A percentile compares a stretch with the other conserved stretches of the same genome.
Conservation (phyloP, 192 early-diverging fungal genomes). For the Gryganskiella cystojenkinii region DNA sequence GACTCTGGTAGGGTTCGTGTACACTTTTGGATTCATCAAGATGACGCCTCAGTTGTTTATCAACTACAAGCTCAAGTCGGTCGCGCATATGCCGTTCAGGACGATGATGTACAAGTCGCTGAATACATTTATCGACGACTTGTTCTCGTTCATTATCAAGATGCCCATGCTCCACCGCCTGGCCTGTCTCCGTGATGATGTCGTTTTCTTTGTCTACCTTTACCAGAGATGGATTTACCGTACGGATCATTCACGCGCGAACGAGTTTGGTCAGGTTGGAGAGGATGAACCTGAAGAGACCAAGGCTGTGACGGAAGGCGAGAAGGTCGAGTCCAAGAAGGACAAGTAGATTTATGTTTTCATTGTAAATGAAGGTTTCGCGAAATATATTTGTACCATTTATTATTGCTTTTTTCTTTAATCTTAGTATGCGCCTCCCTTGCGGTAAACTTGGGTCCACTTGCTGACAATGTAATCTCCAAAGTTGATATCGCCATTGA, state of each 20-base stretch:
- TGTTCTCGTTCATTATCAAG: conserved; percentile 95
- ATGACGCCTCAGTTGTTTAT: conserved; percentile 93
- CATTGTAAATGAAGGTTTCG: neutral
- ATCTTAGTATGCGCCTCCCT: conserved; percentile 28
- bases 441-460: conserved; percentile 51
- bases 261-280: conserved; percentile 89
- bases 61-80: conserved; percentile 87
- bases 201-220: conserved; percentile 88
- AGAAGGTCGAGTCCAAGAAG: conserved; percentile 44
- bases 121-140: conserved; percentile 80
- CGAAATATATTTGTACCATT: neutral
- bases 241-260: conserved; percentile 83
- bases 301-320: conserved; percentile 16
- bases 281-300: conserved; percentile 29
- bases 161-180: conserved; percentile 92
- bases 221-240: conserved; percentile 87
- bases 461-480: conserved; percentile 53
- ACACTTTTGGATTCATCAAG: conserved; percentile 85
- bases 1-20: conserved; percentile 91
- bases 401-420: neutral
- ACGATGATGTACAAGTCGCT: conserved; percentile 93
- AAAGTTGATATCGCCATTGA: conserved; percentile 51
- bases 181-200: conserved; percentile 88
- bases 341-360: conserved; percentile 46
- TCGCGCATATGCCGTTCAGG: conserved; percentile 95